A percentile compares a stretch with the other conserved stretches of the same genome.
Conservation (phyloP, 495 filamentous ascomycete species). For the Endocarpon pusillum region DNA sequence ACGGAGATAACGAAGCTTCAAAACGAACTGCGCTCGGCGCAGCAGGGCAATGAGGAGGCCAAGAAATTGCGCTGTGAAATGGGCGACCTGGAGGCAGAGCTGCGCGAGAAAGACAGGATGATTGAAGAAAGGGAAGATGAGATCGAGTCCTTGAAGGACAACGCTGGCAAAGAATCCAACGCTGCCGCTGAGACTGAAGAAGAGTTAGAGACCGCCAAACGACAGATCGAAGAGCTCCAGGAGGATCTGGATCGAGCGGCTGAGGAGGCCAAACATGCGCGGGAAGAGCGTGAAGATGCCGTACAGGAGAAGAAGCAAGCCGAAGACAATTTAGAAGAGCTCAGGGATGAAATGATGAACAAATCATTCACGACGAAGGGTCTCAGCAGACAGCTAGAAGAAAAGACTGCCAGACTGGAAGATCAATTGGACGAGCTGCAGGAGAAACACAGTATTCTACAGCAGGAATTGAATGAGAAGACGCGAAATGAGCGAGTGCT, state of each 20-base stretch:
- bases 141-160: conserved; percentile 39
- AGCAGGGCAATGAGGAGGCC: conserved; percentile 31
- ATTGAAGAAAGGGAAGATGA: conserved; percentile 51
- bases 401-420: conserved; percentile 46
- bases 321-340: conserved; percentile 34
- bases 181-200: conserved; percentile 33
- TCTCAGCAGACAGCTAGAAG: conserved; percentile 59
- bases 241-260: conserved; percentile 35
- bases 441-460: conserved; percentile 34
- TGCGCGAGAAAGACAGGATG: conserved; percentile 46
- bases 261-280: conserved; percentile 37
- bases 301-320: conserved; percentile 36
- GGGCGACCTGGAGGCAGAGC: conserved; percentile 45
- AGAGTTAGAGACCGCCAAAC: conserved; percentile 35
- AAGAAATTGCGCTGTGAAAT: conserved; percentile 51
- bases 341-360: conserved; percentile 63
- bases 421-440: conserved; percentile 42
- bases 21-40: conserved; percentile 24
- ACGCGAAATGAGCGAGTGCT: conserved; percentile 19
- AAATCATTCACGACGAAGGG: conserved; percentile 64
- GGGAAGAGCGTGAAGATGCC: conserved; percentile 44
- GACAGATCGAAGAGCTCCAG: conserved; percentile 43
- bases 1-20: conserved; percentile 30
- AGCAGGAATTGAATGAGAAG: conserved; percentile 34
- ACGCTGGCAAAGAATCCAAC: conserved; percentile 33